These are phyloP conservation scores for Phaffia rhodozyma DNA, from an alignment of 1,284 basidiomycete species.

Conservation along the genomic window DNA sequence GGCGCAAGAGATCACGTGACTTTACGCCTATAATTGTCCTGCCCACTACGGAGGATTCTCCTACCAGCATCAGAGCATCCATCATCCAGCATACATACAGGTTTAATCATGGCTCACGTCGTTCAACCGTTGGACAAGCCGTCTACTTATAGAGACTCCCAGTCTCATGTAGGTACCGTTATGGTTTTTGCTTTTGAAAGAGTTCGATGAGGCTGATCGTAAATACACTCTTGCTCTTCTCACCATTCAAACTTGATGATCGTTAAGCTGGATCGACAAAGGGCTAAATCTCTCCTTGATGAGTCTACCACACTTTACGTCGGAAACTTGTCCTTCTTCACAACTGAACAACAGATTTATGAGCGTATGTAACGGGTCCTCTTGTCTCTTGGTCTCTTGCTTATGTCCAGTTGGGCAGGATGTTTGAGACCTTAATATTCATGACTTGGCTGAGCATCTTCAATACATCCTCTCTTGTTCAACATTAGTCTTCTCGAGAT, in stretches of 20 bases:
- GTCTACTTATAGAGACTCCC: conserved; percentile 88
- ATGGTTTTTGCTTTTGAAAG: background rate
- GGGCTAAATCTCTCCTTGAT: conserved; percentile 40
- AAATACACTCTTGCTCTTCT: conserved; percentile 2
- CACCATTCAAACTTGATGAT: conserved; percentile 11
- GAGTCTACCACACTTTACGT: conserved; percentile 54
- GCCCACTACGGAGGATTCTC: too few species aligned
- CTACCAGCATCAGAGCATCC: too few species aligned
- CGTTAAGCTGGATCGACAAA: conserved; percentile 32
- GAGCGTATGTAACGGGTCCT: conserved; percentile 42
- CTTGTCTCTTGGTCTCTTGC: background rate
- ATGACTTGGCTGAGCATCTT: too few species aligned
- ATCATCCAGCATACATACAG: too few species aligned
- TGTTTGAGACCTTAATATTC: too few species aligned
- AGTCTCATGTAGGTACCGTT: conserved; percentile 45
- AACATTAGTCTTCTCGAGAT: conserved; percentile 65
- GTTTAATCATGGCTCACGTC: conserved; percentile 63
- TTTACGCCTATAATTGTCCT: too few species aligned
- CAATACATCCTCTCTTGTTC: too few species aligned
- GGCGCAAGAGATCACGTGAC: too few species aligned
- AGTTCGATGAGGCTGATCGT: conserved; percentile 7
- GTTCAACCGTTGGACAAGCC: conserved; percentile 75
- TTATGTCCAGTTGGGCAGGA: background rate
- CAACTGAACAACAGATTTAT: conserved; percentile 98
- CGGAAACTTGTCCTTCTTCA: conserved; percentile 94